Base-by-base conservation (phyloP, 768 basidiomycete species). In the Tephrocybe sp. region DNA sequence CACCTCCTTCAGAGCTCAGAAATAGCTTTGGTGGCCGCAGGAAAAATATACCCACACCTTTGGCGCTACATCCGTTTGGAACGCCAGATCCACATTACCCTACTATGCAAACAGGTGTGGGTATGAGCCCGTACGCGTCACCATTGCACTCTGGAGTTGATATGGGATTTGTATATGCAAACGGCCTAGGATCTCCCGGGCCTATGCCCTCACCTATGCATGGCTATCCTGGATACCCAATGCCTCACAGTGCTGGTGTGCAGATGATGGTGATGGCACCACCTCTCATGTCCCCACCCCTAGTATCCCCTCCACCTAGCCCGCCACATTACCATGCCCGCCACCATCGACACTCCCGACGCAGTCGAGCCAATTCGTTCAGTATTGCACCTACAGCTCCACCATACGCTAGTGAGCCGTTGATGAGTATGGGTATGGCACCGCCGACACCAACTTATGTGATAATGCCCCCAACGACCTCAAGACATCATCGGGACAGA, bases 101-200 rank as follows among this genome's bases (percentile, higher is more conserved):
- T 22, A 23, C 43, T 1, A 45, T 39, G 40, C 40, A 48, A 14
- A 42, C 39, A 39, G 39, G 38, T 19, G 42, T 49, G 39, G 45
- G 46, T 14, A 41, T 41, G 40, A 49, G 32, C 33, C 46, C 50
- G 16, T 52, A 62, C 42, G 48, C 39, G 1, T 38, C 50, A 20
- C 51, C 48, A 3, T 51, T 51, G 23, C 38, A 52, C 34, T 57
- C 54, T 11, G 44, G 39, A 16, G 44, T 36, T 19, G 53, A 52
- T 13, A 40, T 50, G 35, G 39, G 41, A 16, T 54, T 56, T 35
- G 34, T 42, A 33, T 62, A 60, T 13, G 46, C 54, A 17, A 44
- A n/a, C 20, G 55, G 56, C 16, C 53, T 43, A n/a, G 35, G 45
- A 20, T 56, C 54, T 5, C 58, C 61, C 1, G 55, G 58, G 6